Evolutionary conservation across 768 basidiomycete genomes (phyloP).

Genomic region (Tulasnella sp.): DNA sequence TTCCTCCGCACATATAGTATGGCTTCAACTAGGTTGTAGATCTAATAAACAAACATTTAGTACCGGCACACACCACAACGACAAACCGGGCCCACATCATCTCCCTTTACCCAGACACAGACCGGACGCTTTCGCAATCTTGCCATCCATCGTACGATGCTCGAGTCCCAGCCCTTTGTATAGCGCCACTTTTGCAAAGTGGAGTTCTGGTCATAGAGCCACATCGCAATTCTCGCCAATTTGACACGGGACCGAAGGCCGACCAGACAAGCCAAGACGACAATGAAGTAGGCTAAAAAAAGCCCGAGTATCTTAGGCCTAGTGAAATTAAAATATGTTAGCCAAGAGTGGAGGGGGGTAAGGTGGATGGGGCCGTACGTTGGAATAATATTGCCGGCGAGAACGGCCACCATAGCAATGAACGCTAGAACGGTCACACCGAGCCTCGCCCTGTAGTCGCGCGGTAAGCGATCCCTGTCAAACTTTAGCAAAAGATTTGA

Average conservation of each 20-base stretch:
- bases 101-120: slow-evolving; percentile 58
- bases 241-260: slow-evolving; percentile 53
- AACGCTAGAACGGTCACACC: slow-evolving; percentile 44
- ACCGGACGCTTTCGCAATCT: slow-evolving; percentile 51
- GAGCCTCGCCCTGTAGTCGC: slow-evolving; percentile 43
- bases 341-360: neutral
- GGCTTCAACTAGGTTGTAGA: slow-evolving; percentile 60
- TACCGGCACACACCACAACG: neutral
- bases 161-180: slow-evolving; percentile 44
- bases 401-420: slow-evolving; percentile 42
- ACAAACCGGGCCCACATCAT: slow-evolving; percentile 48
- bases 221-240: slow-evolving; percentile 52
- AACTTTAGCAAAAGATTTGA: slow-evolving; percentile 59
- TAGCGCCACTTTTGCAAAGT: slow-evolving; percentile 41
- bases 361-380: slow-evolving; percentile 36
- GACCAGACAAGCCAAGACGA: slow-evolving; percentile 47
- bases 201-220: slow-evolving; percentile 58
- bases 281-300: slow-evolving; percentile 61
- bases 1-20: slow-evolving; percentile 62
- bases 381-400: slow-evolving; percentile 58
- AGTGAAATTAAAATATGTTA: neutral
- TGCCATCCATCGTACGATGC: slow-evolving; percentile 46
- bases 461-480: slow-evolving; percentile 56
- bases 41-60: slow-evolving; percentile 40
- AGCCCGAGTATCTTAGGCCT: slow-evolving; percentile 32